Conservation (phyloP, 306 rosid genomes). For the Comarum palustre region DNA sequence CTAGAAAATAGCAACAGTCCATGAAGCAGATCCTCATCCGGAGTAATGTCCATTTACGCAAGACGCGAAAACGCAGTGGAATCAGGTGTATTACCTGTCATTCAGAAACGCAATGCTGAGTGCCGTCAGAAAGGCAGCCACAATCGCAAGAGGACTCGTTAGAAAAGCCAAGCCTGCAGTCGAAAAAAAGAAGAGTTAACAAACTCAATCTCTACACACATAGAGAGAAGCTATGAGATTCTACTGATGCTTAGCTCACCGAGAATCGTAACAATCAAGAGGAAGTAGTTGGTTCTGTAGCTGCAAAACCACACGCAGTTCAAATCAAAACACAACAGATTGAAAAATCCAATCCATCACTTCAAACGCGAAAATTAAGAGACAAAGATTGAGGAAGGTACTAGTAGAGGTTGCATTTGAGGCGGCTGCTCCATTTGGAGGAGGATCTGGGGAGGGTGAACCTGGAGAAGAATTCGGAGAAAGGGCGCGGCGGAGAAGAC, state of each 20-base stretch:
- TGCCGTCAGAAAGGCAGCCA: constrained; percentile 81
- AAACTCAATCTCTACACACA: not conserved
- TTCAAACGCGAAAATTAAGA: not conserved
- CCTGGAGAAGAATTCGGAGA: constrained; percentile 86
- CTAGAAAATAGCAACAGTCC: not conserved
- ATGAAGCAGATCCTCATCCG: not conserved
- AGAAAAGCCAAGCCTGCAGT: constrained; percentile 83
- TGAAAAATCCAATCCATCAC: not conserved
- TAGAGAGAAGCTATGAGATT: not conserved
- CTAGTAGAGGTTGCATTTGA: constrained; percentile 99
- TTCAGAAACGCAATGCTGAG: constrained; percentile 87
- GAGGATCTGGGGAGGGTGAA: constrained; percentile 81
- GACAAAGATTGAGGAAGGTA: constrained; percentile 25
- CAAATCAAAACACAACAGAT: not conserved
- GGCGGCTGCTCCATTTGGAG: constrained; percentile 87
- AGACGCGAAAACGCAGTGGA: not conserved
- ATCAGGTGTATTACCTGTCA: constrained; percentile 59
- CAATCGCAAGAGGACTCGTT: constrained; percentile 70
- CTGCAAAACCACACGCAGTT: constrained; percentile 40
- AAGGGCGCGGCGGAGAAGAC: constrained; percentile 98
- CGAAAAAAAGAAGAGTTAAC: constrained; percentile 16
- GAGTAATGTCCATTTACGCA: not conserved
- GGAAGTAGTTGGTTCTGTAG: constrained; percentile 91
- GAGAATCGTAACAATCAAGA: constrained; percentile 71
- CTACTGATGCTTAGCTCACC: constrained; percentile 46